Percentiles rank a stretch among this genome's conserved stretches.
Evolutionary conservation across 306 rosid species (phyloP).

Genomic region (Geum urbanum): DNA sequence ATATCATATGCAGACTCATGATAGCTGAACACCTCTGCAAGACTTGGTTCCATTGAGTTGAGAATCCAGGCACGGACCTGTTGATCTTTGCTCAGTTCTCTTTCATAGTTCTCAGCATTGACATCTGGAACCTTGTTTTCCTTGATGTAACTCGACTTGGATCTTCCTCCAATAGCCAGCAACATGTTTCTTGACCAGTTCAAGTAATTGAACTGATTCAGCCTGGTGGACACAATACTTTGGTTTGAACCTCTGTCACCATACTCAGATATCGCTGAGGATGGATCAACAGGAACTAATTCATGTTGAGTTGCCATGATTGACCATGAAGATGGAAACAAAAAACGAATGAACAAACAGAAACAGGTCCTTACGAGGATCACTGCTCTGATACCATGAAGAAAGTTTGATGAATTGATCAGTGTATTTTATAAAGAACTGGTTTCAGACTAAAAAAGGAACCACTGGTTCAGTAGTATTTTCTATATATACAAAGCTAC

Average conservation of each 20-base stretch:
- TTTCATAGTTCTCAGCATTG: not conserved
- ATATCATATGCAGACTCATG: not conserved
- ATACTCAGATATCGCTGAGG: not conserved
- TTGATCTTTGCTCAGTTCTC: not conserved
- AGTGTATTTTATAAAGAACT: too few relatives aligned
- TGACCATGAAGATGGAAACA: not conserved
- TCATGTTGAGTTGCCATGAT: not conserved
- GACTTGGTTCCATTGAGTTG: not conserved
- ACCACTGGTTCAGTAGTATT: too few relatives aligned
- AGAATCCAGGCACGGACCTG: not conserved
- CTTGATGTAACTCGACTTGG: not conserved
- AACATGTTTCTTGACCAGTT: not conserved
- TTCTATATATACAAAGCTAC: too few relatives aligned
- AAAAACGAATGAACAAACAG: not conserved
- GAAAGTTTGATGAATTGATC: too few relatives aligned
- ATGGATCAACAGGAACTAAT: too few relatives aligned
- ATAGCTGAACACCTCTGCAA: not conserved
- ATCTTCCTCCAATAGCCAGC: not conserved
- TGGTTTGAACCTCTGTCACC: not conserved
- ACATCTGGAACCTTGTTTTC: not conserved
- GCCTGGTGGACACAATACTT: not conserved
- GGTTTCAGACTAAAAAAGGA: too few relatives aligned
- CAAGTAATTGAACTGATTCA: slow-evolving; percentile 7
- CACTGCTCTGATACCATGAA: too few relatives aligned
- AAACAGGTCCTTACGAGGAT: not conserved